Evolutionary conservation across 345 rosid species (phyloP).

Genomic region (Gossypium bickii): DNA sequence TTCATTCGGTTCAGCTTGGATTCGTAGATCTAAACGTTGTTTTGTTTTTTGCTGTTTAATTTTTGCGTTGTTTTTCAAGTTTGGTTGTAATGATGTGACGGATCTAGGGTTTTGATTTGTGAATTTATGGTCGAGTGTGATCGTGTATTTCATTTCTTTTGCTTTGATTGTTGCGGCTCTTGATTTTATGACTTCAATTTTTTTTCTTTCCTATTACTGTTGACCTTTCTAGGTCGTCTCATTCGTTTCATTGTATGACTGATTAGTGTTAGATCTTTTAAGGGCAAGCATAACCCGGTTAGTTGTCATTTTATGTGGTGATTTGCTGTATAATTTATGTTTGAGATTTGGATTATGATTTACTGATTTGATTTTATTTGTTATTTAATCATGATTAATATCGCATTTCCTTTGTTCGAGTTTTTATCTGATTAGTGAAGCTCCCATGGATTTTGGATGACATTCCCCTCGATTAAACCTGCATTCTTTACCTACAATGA

Average conservation of each 20-base stretch:
- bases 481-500: not conserved
- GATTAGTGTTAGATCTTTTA: conserved; percentile 2
- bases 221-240: not conserved
- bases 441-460: not conserved
- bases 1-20: not conserved
- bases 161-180: not conserved
- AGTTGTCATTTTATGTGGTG: not conserved
- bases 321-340: not conserved
- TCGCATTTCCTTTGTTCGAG: not conserved
- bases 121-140: not conserved
- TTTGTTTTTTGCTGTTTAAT: not conserved
- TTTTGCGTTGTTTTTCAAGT: not conserved
- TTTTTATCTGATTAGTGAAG: not conserved
- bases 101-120: conserved; percentile 17
- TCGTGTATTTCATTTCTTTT: not conserved
- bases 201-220: not conserved
- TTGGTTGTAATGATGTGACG: not conserved
- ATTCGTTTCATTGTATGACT: not conserved
- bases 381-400: not conserved
- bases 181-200: not conserved
- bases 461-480: not conserved
- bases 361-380: not conserved
- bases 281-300: not conserved
- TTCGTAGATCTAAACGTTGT: not conserved
- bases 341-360: not conserved